Conservation (phyloP, 805 yeast species). For the Candida coleopterorum region DNA sequence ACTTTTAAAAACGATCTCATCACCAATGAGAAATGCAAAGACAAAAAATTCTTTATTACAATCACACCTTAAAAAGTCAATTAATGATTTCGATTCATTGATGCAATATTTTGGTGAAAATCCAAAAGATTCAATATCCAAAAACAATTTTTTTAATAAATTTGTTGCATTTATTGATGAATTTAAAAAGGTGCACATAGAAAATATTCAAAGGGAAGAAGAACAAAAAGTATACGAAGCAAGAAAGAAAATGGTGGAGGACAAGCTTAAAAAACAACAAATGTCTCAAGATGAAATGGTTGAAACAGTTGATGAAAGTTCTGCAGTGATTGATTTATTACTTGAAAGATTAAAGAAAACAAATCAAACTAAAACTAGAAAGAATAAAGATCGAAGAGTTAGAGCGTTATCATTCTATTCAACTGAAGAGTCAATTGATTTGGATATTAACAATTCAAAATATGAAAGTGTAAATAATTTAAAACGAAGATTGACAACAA, state of each 20-base stretch:
- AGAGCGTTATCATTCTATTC: constrained; percentile 33
- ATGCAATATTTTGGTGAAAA: constrained; percentile 93
- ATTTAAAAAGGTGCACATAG: constrained; percentile 73
- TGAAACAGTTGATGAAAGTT: constrained; percentile 13
- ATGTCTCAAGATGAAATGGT: constrained; percentile 11
- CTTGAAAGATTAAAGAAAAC: constrained; percentile 29
- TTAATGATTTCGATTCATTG: constrained; percentile 60
- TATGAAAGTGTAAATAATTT: constrained; percentile 37
- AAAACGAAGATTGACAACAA: constrained; percentile 33
- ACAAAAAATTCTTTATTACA: constrained; percentile 61
- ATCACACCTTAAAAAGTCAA: constrained; percentile 58
- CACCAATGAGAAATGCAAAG: constrained; percentile 71
- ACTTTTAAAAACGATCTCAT: constrained; percentile 55
- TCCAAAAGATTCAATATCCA: constrained; percentile 59
- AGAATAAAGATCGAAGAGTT: constrained; percentile 20
- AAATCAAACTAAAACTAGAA: constrained; percentile 18
- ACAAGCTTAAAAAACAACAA: constrained; percentile 13
- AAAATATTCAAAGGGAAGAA: constrained; percentile 77
- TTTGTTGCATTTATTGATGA: constrained; percentile 76
- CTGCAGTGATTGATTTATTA: constrained; percentile 28
- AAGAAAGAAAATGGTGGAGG: constrained; percentile 31
- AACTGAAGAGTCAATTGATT: constrained; percentile 7
- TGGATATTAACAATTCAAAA: constrained; percentile 14
- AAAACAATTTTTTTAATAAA: constrained; percentile 68
- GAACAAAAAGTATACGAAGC: constrained; percentile 50